A percentile compares a stretch with the other conserved stretches of the same genome.
These are phyloP conservation scores for Pestalotiopsis sp. DNA, from an alignment of 2,329 filamentous ascomycete genomes.

Conservation along the genomic window DNA sequence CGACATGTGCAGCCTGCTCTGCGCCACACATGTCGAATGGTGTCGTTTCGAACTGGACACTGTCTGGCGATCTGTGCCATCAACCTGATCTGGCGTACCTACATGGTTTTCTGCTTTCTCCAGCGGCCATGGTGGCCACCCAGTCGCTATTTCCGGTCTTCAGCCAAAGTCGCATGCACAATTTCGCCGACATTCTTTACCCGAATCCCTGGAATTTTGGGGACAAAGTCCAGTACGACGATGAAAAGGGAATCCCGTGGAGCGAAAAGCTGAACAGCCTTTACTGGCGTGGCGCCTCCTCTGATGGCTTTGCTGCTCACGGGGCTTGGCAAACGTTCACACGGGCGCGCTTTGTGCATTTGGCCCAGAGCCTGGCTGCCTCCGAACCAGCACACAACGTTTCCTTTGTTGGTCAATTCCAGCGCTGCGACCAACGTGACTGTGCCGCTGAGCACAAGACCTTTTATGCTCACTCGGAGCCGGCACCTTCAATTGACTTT, in stretches of 20 bases:
- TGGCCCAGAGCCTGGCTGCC: constrained; percentile 42
- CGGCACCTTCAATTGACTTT: constrained; percentile 31
- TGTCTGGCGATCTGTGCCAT: constrained; percentile 50
- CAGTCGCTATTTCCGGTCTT: constrained; percentile 57
- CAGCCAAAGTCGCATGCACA: constrained; percentile 55
- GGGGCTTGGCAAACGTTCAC: constrained; percentile 62
- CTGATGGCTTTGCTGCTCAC: constrained; percentile 50
- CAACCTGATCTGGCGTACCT: constrained; percentile 50
- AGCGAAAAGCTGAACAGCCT: constrained; percentile 49
- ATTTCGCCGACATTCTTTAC: constrained; percentile 56
- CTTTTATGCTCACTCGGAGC: constrained; percentile 30
- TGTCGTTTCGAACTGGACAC: constrained; percentile 45
- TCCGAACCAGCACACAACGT: constrained; percentile 28
- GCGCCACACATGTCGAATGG: constrained; percentile 41
- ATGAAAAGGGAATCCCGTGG: constrained; percentile 45
- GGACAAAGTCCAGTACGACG: constrained; percentile 41
- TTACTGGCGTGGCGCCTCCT: constrained; percentile 58
- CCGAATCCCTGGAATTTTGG: constrained; percentile 43
- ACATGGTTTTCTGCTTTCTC: constrained; percentile 54
- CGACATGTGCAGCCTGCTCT: constrained; percentile 35
- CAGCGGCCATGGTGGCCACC: constrained; percentile 44
- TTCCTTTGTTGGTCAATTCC: constrained; percentile 42
- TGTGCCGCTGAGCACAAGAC: constrained; percentile 33
- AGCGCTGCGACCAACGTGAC: constrained; percentile 35
- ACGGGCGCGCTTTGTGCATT: constrained; percentile 60